Evolutionary conservation across 192 early-diverging fungal genomes (phyloP).

Genomic region (Diversispora eburnea): DNA sequence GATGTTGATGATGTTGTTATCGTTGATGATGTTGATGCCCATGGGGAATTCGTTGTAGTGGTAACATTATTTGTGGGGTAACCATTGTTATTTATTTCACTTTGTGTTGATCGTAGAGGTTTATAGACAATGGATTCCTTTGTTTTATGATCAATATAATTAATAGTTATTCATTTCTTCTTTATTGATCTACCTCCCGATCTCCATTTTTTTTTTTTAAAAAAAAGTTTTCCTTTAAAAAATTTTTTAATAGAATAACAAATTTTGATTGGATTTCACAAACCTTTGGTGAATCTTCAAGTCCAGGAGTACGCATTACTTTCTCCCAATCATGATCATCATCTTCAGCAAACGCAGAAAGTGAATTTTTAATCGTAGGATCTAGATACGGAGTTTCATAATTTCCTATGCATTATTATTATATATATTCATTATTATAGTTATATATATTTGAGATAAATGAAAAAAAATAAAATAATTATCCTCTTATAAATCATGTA

Average conservation of each 20-base stretch:
- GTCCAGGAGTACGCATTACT: conserved; percentile 14
- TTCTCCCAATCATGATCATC: conserved; percentile 29
- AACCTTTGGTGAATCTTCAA: conserved; percentile 29
- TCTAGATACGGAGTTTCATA: conserved; percentile 16
- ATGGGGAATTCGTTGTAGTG: conserved; percentile 19
- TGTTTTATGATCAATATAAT: conserved; percentile 6
- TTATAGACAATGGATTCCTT: conserved; percentile 31
- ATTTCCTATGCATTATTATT: conserved; percentile 2
- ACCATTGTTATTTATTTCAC: conserved; percentile 24
- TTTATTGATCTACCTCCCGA: not conserved
- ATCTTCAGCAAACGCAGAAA: conserved; percentile 17
- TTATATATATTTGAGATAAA: not conserved
- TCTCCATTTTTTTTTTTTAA: not conserved
- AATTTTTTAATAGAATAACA: not conserved
- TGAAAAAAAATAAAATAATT: not conserved
- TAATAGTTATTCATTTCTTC: conserved; percentile 7
- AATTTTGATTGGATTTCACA: conserved; percentile 10
- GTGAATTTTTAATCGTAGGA: conserved; percentile 16
- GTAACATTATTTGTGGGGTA: not conserved
- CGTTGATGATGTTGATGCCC: conserved; percentile 8
- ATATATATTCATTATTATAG: not conserved
- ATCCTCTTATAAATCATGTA: not conserved
- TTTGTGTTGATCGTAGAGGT: conserved; percentile 10
- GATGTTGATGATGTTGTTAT: not conserved
- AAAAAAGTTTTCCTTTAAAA: too few species aligned